These are phyloP conservation scores for Suillus americanus DNA, from an alignment of 768 basidiomycete genomes.

Conservation along the genomic window DNA sequence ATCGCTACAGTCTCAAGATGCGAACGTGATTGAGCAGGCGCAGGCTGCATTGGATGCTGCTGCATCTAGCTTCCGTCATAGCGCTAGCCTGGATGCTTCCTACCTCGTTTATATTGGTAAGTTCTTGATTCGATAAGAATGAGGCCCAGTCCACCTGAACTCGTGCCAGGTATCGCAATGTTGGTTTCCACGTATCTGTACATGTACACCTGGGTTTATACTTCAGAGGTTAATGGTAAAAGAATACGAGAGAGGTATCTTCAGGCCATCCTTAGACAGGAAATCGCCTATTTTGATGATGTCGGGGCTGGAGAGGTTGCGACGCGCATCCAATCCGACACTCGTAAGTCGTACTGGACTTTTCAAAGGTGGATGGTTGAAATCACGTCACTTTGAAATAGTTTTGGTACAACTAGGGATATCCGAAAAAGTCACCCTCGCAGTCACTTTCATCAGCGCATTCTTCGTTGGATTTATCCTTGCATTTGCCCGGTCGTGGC, in stretches of 20 bases:
- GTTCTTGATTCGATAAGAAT: constrained; percentile 19
- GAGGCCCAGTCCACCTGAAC: background rate
- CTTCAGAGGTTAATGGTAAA: constrained; percentile 45
- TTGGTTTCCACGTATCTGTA: constrained; percentile 43
- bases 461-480: constrained; percentile 52
- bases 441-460: constrained; percentile 36
- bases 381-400: background rate
- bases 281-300: constrained; percentile 44
- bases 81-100: constrained; percentile 35
- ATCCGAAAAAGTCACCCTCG: constrained; percentile 49
- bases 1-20: constrained; percentile 12
- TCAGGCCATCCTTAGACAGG: constrained; percentile 46
- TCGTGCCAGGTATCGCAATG: constrained; percentile 42
- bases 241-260: constrained; percentile 53
- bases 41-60: constrained; percentile 14
- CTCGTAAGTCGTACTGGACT: constrained; percentile 14
- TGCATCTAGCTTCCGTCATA: constrained; percentile 21
- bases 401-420: constrained; percentile 54
- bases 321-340: constrained; percentile 40
- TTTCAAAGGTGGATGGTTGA: background rate
- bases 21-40: constrained; percentile 7
- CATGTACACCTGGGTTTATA: constrained; percentile 36
- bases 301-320: constrained; percentile 60
- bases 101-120: constrained; percentile 38
- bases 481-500: constrained; percentile 40